Conservation (phyloP, 805 yeast species). For the Yarrowia porcina region DNA sequence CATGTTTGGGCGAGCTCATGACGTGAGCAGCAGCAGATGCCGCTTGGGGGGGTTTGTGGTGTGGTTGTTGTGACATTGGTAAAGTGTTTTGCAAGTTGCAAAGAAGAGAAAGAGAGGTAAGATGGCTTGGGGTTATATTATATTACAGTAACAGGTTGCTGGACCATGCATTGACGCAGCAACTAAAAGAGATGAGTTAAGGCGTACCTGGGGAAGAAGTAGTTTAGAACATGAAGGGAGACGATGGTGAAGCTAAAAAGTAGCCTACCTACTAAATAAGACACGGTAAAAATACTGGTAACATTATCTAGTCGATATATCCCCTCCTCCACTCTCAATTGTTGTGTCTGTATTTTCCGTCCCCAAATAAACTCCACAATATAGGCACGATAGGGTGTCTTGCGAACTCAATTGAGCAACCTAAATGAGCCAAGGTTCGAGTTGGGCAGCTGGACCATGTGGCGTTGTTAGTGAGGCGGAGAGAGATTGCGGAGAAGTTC, state of each 20-base stretch:
- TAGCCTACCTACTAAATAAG: too few species aligned
- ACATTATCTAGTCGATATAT: too few species aligned
- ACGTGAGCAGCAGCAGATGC: constrained; percentile 1
- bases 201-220: too few species aligned
- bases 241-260: too few species aligned
- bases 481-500: background rate
- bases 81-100: background rate
- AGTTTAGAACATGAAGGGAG: too few species aligned
- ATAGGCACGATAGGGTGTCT: background rate
- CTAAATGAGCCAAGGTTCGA: background rate
- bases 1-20: background rate
- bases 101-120: background rate
- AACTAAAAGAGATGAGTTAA: background rate
- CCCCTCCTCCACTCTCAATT: too few species aligned
- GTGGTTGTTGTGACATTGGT: background rate
- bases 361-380: background rate
- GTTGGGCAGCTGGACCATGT: background rate
- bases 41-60: background rate
- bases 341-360: too few species aligned
- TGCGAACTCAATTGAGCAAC: background rate
- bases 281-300: too few species aligned
- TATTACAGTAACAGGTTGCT: background rate
- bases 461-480: background rate
- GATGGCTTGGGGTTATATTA: background rate
- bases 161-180: constrained; percentile 8